Percentiles rank a stretch among this genome's conserved stretches.
These are phyloP conservation scores for Lenzites betulinus DNA, from an alignment of 768 basidiomycete species.

Conservation along the genomic window DNA sequence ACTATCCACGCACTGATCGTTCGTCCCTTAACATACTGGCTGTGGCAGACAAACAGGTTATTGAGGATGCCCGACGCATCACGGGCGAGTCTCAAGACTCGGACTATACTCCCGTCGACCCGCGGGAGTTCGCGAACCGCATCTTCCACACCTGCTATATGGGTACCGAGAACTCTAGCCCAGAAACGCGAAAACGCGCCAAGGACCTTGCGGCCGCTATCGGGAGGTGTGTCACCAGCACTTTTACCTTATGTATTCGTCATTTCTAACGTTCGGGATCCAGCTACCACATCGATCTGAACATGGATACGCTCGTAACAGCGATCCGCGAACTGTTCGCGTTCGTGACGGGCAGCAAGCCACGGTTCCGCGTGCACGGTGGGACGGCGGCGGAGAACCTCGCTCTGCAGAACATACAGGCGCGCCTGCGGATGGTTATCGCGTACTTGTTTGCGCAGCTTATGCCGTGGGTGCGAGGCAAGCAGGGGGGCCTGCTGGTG, in stretches of 20 bases:
- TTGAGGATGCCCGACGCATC: constrained; percentile 88
- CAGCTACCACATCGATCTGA: constrained; percentile 92
- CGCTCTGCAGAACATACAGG: constrained; percentile 96
- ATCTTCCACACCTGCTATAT: constrained; percentile 99
- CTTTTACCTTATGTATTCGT: background rate
- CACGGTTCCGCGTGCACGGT: constrained; percentile 84
- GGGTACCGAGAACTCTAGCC: constrained; percentile 95
- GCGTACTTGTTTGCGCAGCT: constrained; percentile 95
- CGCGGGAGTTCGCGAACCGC: constrained; percentile 79
- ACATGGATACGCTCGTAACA: constrained; percentile 92
- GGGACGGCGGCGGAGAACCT: constrained; percentile 89
- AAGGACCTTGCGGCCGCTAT: constrained; percentile 87
- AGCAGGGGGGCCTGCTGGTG: constrained; percentile 83
- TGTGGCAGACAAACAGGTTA: constrained; percentile 74
- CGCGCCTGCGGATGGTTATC: constrained; percentile 91
- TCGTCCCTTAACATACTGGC: background rate
- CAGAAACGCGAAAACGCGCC: constrained; percentile 83
- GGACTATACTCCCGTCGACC: constrained; percentile 80
- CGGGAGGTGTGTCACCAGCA: constrained; percentile 70
- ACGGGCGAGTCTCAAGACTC: constrained; percentile 82
- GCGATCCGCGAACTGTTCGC: constrained; percentile 82
- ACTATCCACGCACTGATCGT: background rate
- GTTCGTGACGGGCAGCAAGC: constrained; percentile 73
- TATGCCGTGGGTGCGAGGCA: constrained; percentile 87
- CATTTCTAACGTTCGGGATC: background rate